Conservation (phyloP, 2,329 filamentous ascomycete genomes). For the Fusarium coicis region DNA sequence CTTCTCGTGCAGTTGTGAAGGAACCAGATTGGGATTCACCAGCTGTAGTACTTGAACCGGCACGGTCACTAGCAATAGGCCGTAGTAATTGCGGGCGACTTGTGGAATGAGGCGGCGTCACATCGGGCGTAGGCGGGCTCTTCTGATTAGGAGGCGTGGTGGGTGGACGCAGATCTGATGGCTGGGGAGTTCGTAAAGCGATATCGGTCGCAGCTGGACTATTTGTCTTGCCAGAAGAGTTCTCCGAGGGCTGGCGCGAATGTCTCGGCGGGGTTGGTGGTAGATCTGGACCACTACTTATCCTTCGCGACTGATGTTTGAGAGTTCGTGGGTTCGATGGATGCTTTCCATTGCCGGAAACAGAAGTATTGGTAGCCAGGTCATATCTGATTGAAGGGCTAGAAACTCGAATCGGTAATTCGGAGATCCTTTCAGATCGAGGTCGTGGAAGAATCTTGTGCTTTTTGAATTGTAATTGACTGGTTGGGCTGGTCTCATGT, state of each 20-base stretch:
- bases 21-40: conserved; percentile 74
- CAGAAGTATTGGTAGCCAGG: conserved; percentile 46
- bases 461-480: conserved; percentile 57
- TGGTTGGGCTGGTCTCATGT: conserved; percentile 42
- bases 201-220: conserved; percentile 55
- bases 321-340: conserved; percentile 53
- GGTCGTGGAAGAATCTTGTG: conserved; percentile 58
- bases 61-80: conserved; percentile 60
- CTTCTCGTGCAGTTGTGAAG: conserved; percentile 77
- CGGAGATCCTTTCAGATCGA: conserved; percentile 40
- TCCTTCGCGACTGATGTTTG: conserved; percentile 56
- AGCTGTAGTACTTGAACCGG: conserved; percentile 63
- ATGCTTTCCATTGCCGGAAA: conserved; percentile 45
- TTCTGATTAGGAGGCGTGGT: conserved; percentile 72
- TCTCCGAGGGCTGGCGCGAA: conserved; percentile 67
- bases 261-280: conserved; percentile 73
- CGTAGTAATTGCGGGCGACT: conserved; percentile 58
- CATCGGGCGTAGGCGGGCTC: conserved; percentile 79
- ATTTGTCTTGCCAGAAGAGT: conserved; percentile 56
- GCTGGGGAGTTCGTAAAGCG: conserved; percentile 52
- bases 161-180: conserved; percentile 55
- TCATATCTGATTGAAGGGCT: conserved; percentile 37
- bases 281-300: conserved; percentile 59
- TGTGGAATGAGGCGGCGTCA: conserved; percentile 72
- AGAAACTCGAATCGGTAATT: conserved; percentile 40